Percentiles rank a stretch among this genome's conserved stretches.
Evolutionary conservation across 768 basidiomycete genomes (phyloP).

Genomic region (Rubroboletus satanas): DNA sequence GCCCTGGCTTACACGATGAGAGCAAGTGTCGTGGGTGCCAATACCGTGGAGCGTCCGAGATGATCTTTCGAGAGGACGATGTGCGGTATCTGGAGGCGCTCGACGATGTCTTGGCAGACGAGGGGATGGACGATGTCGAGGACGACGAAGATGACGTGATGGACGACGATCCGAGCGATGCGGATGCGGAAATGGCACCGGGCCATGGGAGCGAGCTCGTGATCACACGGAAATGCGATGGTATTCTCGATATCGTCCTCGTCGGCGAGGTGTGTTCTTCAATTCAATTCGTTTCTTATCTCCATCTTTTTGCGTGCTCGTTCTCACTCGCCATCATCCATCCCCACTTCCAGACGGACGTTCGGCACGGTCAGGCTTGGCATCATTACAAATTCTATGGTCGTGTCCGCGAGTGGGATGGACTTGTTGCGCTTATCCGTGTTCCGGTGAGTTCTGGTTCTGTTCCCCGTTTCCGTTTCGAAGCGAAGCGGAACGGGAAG

Average conservation of each 20-base stretch:
- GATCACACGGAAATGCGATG: conserved; percentile 40
- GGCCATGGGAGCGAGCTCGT: conserved; percentile 21
- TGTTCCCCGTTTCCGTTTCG: background rate
- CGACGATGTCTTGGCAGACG: conserved; percentile 11
- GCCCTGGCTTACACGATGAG: conserved; percentile 41
- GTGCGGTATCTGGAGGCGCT: conserved; percentile 18
- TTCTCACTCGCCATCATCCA: background rate
- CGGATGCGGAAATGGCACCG: conserved; percentile 25
- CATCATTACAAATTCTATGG: conserved; percentile 47
- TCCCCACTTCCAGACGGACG: conserved; percentile 41
- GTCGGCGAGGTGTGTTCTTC: conserved; percentile 48
- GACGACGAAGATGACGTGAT: conserved; percentile 29
- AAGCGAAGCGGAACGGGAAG: background rate
- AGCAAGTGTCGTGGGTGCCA: conserved; percentile 35
- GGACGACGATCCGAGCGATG: conserved; percentile 26
- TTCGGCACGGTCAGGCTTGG: conserved; percentile 46
- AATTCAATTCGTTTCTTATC: background rate
- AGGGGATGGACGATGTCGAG: conserved; percentile 20
- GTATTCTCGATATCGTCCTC: conserved; percentile 58
- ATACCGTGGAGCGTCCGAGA: conserved; percentile 26
- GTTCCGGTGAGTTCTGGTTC: conserved; percentile 28
- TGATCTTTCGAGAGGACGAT: conserved; percentile 28
- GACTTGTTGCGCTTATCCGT: conserved; percentile 51
- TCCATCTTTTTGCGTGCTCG: background rate
- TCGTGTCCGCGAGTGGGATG: conserved; percentile 56